phyloP scores from a whole-genome alignment of 306 rosid species.

The Cicer bijugum region DNA sequence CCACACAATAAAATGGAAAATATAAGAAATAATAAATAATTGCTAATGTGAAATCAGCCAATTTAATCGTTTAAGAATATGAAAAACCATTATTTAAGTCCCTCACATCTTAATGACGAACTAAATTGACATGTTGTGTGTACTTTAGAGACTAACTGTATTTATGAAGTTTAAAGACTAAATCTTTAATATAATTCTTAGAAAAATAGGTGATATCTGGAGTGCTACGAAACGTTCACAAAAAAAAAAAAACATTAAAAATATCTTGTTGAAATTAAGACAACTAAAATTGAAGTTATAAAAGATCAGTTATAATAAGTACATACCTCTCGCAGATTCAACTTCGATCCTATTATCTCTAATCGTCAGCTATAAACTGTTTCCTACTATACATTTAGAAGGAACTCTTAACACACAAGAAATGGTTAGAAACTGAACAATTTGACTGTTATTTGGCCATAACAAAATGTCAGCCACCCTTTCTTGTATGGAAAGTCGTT shows the following conservation, averaged over 20 bases:
- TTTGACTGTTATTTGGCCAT: slow-evolving; percentile 2
- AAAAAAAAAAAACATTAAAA: neutral
- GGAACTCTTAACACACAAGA: slow-evolving; percentile 38
- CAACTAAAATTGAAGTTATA: slow-evolving; percentile 22
- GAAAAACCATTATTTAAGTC: no score
- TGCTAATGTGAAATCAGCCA: no score
- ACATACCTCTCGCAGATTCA: slow-evolving; percentile 26
- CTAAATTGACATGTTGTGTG: no score
- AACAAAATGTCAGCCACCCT: slow-evolving; percentile 3
- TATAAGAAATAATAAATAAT: no score
- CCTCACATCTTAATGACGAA: no score
- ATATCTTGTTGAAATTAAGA: neutral
- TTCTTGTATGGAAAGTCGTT: slow-evolving; percentile 18
- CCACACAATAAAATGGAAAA: no score
- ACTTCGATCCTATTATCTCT: slow-evolving; percentile 17
- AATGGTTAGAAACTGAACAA: slow-evolving; percentile 31
- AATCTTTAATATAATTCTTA: neutral
- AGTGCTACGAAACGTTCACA: neutral
- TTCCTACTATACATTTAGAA: slow-evolving; percentile 45
- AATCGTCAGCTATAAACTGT: slow-evolving; percentile 29
- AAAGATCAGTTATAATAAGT: neutral
- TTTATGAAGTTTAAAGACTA: no score
- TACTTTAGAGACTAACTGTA: no score
- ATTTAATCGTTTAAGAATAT: no score
- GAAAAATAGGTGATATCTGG: neutral